These are phyloP conservation scores for Wallacemonas sp. DNA, from an alignment of 208 protist genomes.

Conservation along the genomic window DNA sequence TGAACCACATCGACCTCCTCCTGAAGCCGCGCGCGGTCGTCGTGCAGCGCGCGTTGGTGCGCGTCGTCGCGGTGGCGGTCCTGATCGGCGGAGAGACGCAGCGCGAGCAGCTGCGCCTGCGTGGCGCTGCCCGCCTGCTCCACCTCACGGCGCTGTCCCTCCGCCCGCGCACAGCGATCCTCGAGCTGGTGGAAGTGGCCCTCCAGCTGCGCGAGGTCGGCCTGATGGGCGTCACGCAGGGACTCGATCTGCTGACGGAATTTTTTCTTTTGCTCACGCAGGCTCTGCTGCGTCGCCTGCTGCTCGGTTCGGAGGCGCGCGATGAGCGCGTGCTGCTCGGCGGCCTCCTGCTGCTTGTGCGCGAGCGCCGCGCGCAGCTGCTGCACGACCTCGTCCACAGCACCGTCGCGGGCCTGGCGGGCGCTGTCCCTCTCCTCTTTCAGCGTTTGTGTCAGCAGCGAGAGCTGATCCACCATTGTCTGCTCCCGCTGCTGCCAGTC, in stretches of 20 bases:
- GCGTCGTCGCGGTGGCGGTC: conserved; percentile 3
- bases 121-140: not conserved
- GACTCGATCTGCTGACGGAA: conserved; percentile 14
- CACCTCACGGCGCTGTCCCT: conserved; percentile 6
- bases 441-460: conserved; percentile 13
- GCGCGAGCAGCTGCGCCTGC: conserved; percentile 18
- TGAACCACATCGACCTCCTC: conserved; percentile 62
- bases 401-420: conserved; percentile 7
- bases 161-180: conserved; percentile 18
- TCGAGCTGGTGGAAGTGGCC: conserved; percentile 21
- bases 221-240: conserved; percentile 13
- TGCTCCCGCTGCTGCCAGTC: conserved; percentile 10
- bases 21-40: conserved; percentile 40
- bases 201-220: conserved; percentile 32
- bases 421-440: conserved; percentile 23
- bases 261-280: conserved; percentile 23
- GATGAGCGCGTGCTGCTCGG: conserved; percentile 18
- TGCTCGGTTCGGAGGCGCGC: conserved; percentile 32
- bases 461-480: conserved; percentile 1
- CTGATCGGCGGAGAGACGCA: conserved; percentile 1
- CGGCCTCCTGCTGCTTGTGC: not conserved
- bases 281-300: conserved; percentile 21
- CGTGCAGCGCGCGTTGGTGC: conserved; percentile 16
- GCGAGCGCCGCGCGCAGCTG: conserved; percentile 24
- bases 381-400: conserved; percentile 24